Base-by-base conservation (phyloP, 306 rosid species). In the Trifolium subterraneum region DNA sequence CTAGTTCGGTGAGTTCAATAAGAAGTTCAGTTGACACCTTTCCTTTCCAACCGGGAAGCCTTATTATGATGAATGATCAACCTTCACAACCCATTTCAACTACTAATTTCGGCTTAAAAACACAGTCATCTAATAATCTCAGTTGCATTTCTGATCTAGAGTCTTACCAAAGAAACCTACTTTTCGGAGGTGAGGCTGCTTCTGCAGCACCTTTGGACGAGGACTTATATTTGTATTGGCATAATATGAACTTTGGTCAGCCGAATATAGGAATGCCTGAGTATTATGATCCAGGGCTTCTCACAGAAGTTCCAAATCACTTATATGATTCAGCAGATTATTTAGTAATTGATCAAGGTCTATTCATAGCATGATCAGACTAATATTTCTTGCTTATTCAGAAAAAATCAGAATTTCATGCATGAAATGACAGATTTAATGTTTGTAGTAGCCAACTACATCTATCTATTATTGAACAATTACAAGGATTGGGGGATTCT, bases 311-410 rank as follows among this genome's bases (percentile, higher is more conserved):
- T 85, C 89, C 96, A 9, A 14, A 33, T 20, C 85, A 89, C 79
- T 65, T 84, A 25, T 82, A 83, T 77, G 98, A 94, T 72, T 79
- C 88, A 58, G 76, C 89, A 22, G 98, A 95, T 63, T 88, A 84
- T 76, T 64, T 87, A 19, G 70, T 87, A 22, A 60, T 87, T 67
- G 98, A 90, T 85, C 89, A 92, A 79, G 86, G 98, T 73, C 90
- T 90, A 59, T 92, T 87, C 78, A 88, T 90, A 68, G 84, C 84
- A 73, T 86, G 86, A 90, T 71, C 74, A 48, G 82, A 83, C 71
- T 41, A 50, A 74, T 59, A 58, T 69, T 72, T 23, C 72, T 33
- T 71, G 42, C 79, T 52, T 71, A 82, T 71, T 71, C 79, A 70
- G 54, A 59, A 75, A 79, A 64, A 50, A 29, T 31, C 70, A 66